phyloP scores from a whole-genome alignment of 2,329 filamentous ascomycete genomes.

The Plenodomus lindquistii region DNA sequence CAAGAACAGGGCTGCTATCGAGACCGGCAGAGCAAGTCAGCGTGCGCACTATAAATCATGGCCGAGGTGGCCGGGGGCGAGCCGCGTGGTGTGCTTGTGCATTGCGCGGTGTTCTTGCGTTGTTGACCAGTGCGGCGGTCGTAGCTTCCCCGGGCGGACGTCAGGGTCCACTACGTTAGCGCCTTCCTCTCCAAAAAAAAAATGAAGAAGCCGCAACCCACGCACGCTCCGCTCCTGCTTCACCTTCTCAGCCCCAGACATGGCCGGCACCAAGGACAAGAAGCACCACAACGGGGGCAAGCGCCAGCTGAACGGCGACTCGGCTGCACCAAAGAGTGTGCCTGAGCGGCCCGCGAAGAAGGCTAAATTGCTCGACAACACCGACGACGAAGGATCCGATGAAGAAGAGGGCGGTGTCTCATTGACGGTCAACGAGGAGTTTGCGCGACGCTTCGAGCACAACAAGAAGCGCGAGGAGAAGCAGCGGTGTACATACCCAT shows the following conservation, averaged over 20 bases:
- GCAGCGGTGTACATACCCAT: conserved; percentile 61
- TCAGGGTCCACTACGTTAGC: conserved; percentile 25
- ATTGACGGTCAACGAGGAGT: conserved; percentile 88
- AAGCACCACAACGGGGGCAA: conserved; percentile 30
- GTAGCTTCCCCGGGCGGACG: conserved; percentile 23
- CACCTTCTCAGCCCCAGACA: conserved; percentile 10
- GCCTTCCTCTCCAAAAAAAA: conserved; percentile 29
- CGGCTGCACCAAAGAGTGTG: conserved; percentile 17
- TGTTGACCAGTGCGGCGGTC: conserved; percentile 16
- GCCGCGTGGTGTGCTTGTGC: conserved; percentile 9
- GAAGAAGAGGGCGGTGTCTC: conserved; percentile 28
- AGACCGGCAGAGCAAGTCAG: conserved; percentile 11
- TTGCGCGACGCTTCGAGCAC: conserved; percentile 85
- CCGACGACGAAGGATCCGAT: conserved; percentile 36
- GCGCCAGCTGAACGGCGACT: conserved; percentile 26
- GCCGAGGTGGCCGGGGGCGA: conserved; percentile 7
- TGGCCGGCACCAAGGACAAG: conserved; percentile 30
- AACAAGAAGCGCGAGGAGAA: conserved; percentile 96
- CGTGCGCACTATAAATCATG: conserved; percentile 26
- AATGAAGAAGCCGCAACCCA: conserved; percentile 10
- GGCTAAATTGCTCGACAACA: conserved; percentile 44
- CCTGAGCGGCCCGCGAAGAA: conserved; percentile 38
- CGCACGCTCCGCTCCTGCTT: not conserved
- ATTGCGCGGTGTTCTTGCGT: conserved; percentile 9
- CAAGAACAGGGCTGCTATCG: conserved; percentile 6